phyloP scores from a whole-genome alignment of 495 filamentous ascomycete species.

The Penicillium psychrofluorescens region DNA sequence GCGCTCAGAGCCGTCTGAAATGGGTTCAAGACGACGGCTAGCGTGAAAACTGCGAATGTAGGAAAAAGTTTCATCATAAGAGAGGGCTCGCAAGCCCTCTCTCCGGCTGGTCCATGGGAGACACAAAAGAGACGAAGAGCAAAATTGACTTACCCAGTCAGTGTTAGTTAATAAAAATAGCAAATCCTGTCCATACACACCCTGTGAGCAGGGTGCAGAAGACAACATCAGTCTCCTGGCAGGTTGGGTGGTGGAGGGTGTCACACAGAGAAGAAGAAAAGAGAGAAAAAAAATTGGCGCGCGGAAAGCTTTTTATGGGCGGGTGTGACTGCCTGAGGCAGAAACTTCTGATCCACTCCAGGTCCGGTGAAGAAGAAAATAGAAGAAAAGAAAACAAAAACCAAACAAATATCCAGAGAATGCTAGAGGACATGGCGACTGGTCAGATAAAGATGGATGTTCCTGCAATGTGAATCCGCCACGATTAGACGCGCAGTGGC shows the following conservation, averaged over 20 bases:
- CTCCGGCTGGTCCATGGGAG: conserved; percentile 5
- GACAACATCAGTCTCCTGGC: conserved; percentile 8
- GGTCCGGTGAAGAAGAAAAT: not conserved
- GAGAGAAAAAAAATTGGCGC: conserved; percentile 20
- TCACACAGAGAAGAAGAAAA: conserved; percentile 8
- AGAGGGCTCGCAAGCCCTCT: conserved; percentile 13
- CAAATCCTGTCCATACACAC: conserved; percentile 1
- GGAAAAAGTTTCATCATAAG: conserved; percentile 45
- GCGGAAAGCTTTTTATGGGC: conserved; percentile 28
- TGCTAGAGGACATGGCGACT: no score
- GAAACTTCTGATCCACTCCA: conserved; percentile 22
- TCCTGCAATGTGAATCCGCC: no score
- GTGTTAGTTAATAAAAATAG: conserved; percentile 1
- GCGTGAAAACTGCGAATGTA: conserved; percentile 51
- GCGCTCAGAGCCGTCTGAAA: conserved; percentile 38
- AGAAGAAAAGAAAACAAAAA: conserved; percentile 3
- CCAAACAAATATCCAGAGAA: not conserved
- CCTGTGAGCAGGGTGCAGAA: not conserved
- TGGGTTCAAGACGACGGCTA: conserved; percentile 44
- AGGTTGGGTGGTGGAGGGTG: not conserved
- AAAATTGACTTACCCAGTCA: conserved; percentile 18
- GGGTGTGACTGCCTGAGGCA: conserved; percentile 27
- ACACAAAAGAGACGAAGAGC: not conserved
- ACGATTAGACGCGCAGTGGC: no score
- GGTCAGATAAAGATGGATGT: no score